Percentiles rank a stretch among this genome's conserved stretches.
These are phyloP conservation scores for Beauveria caledonica DNA, from an alignment of 2,329 filamentous ascomycete genomes.

Conservation along the genomic window DNA sequence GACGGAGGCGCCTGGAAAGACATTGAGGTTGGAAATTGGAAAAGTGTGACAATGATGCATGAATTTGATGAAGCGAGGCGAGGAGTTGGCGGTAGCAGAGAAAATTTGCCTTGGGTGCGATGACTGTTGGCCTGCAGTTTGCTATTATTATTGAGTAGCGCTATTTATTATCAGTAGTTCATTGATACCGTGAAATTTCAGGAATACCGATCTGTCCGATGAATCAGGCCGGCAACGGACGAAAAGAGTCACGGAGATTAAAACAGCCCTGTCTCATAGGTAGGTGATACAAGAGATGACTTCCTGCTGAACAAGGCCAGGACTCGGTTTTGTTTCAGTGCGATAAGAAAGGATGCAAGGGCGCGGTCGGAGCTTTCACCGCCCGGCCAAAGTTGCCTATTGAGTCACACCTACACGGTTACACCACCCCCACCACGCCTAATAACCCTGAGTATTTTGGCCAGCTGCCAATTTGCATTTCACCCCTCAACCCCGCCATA, in stretches of 20 bases:
- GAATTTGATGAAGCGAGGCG: neutral
- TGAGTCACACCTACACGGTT: constrained; percentile 13
- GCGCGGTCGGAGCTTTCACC: constrained; percentile 9
- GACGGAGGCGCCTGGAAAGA: neutral
- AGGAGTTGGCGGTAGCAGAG: neutral
- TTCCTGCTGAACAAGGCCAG: neutral
- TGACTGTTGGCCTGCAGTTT: neutral
- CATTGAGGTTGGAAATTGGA: neutral
- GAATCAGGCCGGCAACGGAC: neutral
- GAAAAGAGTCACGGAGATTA: neutral
- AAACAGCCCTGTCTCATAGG: neutral
- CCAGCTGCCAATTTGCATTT: neutral
- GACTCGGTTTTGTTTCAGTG: neutral
- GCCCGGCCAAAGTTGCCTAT: constrained; percentile 8
- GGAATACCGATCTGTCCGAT: no score
- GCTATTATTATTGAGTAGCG: no score
- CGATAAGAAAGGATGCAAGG: neutral
- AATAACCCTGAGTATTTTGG: neutral
- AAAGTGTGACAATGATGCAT: neutral
- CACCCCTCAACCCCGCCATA: constrained; percentile 11
- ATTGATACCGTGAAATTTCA: neutral
- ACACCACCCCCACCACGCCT: neutral
- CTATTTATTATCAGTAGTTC: no score
- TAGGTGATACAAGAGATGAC: neutral
- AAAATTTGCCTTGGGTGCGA: neutral